Conservation (phyloP, 139 green algal species). For the Bryopsis sp. region DNA sequence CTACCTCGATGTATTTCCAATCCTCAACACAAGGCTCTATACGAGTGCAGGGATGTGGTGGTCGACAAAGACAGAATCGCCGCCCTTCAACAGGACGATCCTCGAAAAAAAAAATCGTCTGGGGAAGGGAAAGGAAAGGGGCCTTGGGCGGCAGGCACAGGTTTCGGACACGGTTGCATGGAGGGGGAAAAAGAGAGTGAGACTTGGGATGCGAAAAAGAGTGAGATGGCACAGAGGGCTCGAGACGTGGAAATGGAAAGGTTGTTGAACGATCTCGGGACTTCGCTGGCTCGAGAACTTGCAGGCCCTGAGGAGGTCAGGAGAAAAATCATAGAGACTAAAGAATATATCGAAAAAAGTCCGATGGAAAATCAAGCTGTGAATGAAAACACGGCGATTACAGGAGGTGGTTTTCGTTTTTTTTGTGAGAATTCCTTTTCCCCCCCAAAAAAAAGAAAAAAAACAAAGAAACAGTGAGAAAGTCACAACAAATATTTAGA, state of each 20-base stretch:
- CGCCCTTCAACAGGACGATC: neutral
- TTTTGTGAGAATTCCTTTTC: too few relatives aligned
- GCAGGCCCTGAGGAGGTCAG: too few relatives aligned
- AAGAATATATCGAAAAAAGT: too few relatives aligned
- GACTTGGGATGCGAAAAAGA: conserved; percentile 48
- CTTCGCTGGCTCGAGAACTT: conserved; percentile 26
- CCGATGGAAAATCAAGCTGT: too few relatives aligned
- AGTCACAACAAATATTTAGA: too few relatives aligned
- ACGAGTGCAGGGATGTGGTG: conserved; percentile 8
- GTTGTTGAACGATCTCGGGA: conserved; percentile 32
- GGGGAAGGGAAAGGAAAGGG: neutral
- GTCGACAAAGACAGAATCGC: neutral
- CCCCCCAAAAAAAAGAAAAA: too few relatives aligned
- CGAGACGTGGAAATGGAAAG: conserved; percentile 49
- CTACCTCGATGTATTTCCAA: conserved; percentile 4
- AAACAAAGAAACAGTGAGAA: too few relatives aligned
- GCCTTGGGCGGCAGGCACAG: conserved; percentile 31
- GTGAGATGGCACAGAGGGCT: conserved; percentile 45
- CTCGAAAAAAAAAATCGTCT: neutral
- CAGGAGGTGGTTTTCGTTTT: too few relatives aligned
- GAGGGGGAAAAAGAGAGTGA: conserved; percentile 8
- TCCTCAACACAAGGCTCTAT: conserved; percentile 4
- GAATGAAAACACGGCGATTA: too few relatives aligned
- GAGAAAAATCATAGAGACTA: too few relatives aligned
- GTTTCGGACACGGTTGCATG: conserved; percentile 39